phyloP scores from a whole-genome alignment of 371 early-diverging fungal species.

The Funneliformis caledonium region DNA sequence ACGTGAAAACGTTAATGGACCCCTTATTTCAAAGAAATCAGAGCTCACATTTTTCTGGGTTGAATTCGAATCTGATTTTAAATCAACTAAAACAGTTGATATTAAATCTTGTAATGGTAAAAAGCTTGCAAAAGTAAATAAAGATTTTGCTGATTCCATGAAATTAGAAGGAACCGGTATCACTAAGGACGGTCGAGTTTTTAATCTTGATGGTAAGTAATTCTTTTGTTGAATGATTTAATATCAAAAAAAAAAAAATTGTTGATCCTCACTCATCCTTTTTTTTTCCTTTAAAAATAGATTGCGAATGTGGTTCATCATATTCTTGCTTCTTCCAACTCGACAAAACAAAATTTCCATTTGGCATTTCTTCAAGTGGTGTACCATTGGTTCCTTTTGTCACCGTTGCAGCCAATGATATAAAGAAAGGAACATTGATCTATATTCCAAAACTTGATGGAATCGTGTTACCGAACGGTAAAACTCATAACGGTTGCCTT shows the following conservation, averaged over 20 bases:
- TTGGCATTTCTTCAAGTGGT: neutral
- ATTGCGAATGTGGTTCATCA: neutral
- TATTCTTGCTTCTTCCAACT: neutral
- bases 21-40: neutral
- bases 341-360: neutral
- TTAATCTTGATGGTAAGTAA: slow-evolving; percentile 8
- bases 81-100: neutral
- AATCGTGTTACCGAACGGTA: neutral
- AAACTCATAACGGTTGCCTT: slow-evolving; percentile 6
- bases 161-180: slow-evolving; percentile 5
- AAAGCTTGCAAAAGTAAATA: neutral
- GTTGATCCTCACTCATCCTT: neutral
- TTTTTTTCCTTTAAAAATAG: neutral
- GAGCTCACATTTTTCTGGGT: neutral
- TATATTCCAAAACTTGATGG: slow-evolving; percentile 1
- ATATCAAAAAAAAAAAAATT: too few relatives aligned
- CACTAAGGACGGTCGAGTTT: neutral
- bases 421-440: neutral
- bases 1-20: neutral
- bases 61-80: neutral
- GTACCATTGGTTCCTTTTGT: neutral
- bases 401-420: slow-evolving; percentile 9
- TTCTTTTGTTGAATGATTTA: neutral
- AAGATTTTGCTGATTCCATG: neutral
- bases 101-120: neutral